Percentiles rank a stretch among this genome's conserved stretches.
phyloP scores from a whole-genome alignment of 768 basidiomycete genomes.

The Russula sp. region DNA sequence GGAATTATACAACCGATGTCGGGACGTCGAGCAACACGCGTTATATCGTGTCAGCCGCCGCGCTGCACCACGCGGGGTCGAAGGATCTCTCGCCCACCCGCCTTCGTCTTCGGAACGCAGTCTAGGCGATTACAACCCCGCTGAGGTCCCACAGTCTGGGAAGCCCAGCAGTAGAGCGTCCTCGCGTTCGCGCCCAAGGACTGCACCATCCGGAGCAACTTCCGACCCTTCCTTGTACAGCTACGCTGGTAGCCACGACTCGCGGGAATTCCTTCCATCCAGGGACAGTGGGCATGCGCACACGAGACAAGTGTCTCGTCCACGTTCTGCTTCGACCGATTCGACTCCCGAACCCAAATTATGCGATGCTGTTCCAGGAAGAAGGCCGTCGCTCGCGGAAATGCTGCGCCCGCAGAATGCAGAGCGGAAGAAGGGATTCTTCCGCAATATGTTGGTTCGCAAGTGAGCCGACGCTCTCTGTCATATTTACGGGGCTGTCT shows the following conservation, averaged over 20 bases:
- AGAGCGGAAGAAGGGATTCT: slow-evolving; percentile 34
- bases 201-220: slow-evolving; percentile 15
- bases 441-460: slow-evolving; percentile 38
- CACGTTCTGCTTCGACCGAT: slow-evolving; percentile 53
- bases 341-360: slow-evolving; percentile 41
- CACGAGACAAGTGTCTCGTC: slow-evolving; percentile 31
- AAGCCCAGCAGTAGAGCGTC: slow-evolving; percentile 14
- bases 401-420: slow-evolving; percentile 19
- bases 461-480: slow-evolving; percentile 27
- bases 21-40: slow-evolving; percentile 66
- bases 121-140: background rate
- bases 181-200: slow-evolving; percentile 16
- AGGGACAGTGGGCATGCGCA: slow-evolving; percentile 2
- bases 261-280: slow-evolving; percentile 7
- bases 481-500: background rate
- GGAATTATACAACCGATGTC: slow-evolving; percentile 55
- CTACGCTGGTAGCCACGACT: slow-evolving; percentile 19
- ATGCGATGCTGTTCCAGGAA: background rate
- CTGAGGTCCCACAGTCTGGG: background rate
- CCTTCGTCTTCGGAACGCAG: slow-evolving; percentile 1
- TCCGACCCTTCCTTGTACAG: slow-evolving; percentile 25
- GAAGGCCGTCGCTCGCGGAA: background rate
- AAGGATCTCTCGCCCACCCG: background rate
- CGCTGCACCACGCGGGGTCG: background rate
- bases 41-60: slow-evolving; percentile 56